Base-by-base conservation (phyloP, 352 stramenopile genomes). In the Phytophthora cryptogea region DNA sequence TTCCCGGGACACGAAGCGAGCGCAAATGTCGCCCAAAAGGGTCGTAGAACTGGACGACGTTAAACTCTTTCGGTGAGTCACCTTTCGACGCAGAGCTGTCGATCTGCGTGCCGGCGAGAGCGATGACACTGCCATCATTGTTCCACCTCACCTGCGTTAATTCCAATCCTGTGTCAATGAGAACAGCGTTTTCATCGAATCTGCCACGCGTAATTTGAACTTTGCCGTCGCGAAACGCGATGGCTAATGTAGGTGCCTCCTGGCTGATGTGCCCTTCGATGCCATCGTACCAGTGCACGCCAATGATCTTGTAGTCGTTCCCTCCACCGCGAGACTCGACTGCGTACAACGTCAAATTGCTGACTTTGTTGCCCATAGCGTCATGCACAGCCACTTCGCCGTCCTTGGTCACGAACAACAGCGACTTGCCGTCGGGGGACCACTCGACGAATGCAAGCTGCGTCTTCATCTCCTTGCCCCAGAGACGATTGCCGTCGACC, bases 381-480 rank as follows among this genome's bases (percentile, higher is more conserved):
- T 97, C 88, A 59, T 96, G 92, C 59, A 96, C 87, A 1, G 86
- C 76, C 37, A 97, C 77, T 36, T 95, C 86, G 13, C 80, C 77
- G 17, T 94, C 84, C 43, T 88, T 86, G 3, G 83, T 96, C 32
- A 95, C 86, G 52, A 97, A 97, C 7, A 98, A 61, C 16, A 97
- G 73, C 54, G 86, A 80, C 39, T 94, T 91, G 39, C 83, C 86
- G 57, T 98, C 92, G 0, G 94, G 94, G 7, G 85, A 90, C 94
- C 94, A 98, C 72, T 98, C 89, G n/a, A 98, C 92, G 55, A 95
- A 95, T 11, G 73, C 74, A n/a, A 98, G 60, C 44, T 93, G 76
- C 10, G 86, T 90, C 60, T 95, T 92, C 66, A 98, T 94, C 51
- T 98, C 92, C 54, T 98, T 98, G 3, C 93, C 94, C 94, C 94